These are phyloP conservation scores for Spathaspora boniae DNA, from an alignment of 805 yeast species.

Conservation along the genomic window DNA sequence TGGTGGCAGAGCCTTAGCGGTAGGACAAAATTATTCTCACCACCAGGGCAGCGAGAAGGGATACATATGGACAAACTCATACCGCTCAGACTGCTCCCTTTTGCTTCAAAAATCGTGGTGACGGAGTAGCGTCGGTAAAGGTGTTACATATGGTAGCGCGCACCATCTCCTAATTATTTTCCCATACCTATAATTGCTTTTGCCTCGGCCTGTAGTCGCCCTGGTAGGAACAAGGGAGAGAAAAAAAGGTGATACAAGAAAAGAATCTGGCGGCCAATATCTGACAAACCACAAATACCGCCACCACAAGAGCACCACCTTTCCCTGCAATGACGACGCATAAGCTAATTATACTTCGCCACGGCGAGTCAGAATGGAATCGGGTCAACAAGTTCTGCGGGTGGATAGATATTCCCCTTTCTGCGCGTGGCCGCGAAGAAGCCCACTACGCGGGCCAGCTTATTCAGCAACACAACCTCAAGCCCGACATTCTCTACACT, in stretches of 20 bases:
- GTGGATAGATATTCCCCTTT: constrained; percentile 42
- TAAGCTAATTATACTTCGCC: constrained; percentile 40
- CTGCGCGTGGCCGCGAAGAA: constrained; percentile 35
- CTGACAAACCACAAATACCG: background rate
- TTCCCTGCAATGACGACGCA: constrained; percentile 15
- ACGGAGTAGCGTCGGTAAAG: no score
- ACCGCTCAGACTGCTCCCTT: no score
- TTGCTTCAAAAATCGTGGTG: no score
- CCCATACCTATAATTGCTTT: no score
- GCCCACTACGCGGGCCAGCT: constrained; percentile 38
- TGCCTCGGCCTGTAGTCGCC: no score
- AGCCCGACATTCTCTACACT: constrained; percentile 35
- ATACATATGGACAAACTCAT: no score
- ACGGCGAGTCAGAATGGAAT: constrained; percentile 44
- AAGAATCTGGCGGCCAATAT: background rate
- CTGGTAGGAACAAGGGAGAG: background rate
- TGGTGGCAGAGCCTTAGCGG: no score
- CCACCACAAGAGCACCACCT: background rate
- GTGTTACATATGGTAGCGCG: no score
- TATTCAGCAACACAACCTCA: constrained; percentile 22
- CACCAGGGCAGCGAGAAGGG: no score
- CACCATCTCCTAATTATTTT: no score
- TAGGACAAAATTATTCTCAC: no score
- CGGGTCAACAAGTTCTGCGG: constrained; percentile 43
- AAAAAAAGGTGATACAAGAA: background rate